Percentiles rank a stretch among this genome's conserved stretches.
Evolutionary conservation across 768 basidiomycete species (phyloP).

Genomic region (Boletus rex-veris): DNA sequence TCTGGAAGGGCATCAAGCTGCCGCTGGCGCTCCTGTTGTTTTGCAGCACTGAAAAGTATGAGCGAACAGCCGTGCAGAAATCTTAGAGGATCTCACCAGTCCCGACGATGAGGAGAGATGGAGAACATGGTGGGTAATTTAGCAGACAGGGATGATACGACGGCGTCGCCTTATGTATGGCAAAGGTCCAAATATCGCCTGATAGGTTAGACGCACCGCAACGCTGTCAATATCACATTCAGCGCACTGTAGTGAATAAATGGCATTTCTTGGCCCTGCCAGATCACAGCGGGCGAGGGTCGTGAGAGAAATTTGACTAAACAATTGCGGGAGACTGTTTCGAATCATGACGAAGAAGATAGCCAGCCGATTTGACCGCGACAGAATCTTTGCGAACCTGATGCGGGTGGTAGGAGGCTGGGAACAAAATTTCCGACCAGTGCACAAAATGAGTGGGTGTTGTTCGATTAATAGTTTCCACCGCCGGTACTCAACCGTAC

Average conservation of each 20-base stretch:
- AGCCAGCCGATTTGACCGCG: not conserved
- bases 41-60: conserved; percentile 26
- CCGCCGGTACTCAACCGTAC: no score
- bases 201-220: not conserved
- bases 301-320: conserved; percentile 12
- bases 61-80: not conserved
- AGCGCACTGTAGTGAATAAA: not conserved
- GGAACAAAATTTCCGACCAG: not conserved
- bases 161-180: conserved; percentile 3
- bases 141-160: not conserved
- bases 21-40: conserved; percentile 32
- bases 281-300: not conserved
- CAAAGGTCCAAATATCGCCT: not conserved
- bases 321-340: not conserved
- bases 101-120: conserved; percentile 23
- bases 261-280: not conserved
- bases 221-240: not conserved
- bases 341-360: not conserved
- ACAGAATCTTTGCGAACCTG: not conserved
- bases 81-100: conserved; percentile 24
- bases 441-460: no score
- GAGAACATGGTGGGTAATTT: conserved; percentile 21
- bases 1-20: conserved; percentile 30
- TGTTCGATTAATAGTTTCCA: no score
- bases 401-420: not conserved